Percentiles rank a stretch among this genome's conserved stretches.
Conservation (phyloP, 169 alveolate genomes). For the Cryptosporidium parvum region DNA sequence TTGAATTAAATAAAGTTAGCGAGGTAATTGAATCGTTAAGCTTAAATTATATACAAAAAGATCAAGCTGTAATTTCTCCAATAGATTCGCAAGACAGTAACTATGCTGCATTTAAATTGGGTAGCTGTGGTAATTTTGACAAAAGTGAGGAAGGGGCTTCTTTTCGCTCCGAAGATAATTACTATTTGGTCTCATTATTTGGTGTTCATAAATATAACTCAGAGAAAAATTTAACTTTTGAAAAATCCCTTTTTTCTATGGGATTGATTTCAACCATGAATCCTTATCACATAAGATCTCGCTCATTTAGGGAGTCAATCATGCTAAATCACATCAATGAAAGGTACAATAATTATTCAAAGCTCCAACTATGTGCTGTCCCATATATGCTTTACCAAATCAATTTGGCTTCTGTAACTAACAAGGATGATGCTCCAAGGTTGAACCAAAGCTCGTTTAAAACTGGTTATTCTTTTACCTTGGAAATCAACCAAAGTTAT, state of each 20-base stretch:
- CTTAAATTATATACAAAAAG: not conserved
- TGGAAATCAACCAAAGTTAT: conserved; percentile 22
- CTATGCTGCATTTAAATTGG: not conserved
- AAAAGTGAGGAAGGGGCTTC: conserved; percentile 23
- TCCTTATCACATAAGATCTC: conserved; percentile 62
- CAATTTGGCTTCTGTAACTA: conserved; percentile 1
- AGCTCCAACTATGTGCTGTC: not conserved
- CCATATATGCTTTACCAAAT: conserved; percentile 59
- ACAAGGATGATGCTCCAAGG: conserved; percentile 33
- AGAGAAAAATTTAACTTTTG: not conserved
- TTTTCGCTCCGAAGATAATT: conserved; percentile 17
- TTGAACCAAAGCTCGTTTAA: conserved; percentile 19
- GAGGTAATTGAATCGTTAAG: conserved; percentile 22
- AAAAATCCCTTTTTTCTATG: conserved; percentile 24
- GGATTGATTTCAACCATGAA: conserved; percentile 39
- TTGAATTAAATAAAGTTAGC: conserved; percentile 4
- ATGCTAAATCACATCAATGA: conserved; percentile 42
- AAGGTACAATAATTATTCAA: conserved; percentile 43
- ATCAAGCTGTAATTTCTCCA: not conserved
- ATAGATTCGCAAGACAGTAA: not conserved
- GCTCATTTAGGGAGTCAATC: conserved; percentile 70
- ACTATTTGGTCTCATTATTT: conserved; percentile 29
- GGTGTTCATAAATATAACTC: not conserved
- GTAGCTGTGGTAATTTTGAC: conserved; percentile 47
- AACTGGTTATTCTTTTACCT: conserved; percentile 46